Conservation (phyloP, 2,329 filamentous ascomycete species). For the Celoporthe dispersa region DNA sequence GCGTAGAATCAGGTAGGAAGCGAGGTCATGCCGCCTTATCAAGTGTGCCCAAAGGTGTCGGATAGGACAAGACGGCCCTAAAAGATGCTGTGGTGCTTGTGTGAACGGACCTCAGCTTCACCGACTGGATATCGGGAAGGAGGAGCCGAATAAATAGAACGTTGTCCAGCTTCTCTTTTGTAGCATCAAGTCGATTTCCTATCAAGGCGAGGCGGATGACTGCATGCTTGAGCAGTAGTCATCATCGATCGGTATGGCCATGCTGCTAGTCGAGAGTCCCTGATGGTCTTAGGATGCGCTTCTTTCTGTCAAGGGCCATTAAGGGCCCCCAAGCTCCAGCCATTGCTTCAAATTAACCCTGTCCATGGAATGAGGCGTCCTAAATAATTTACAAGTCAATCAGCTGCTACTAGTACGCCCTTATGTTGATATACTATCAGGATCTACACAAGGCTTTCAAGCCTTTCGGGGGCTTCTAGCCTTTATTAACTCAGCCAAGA, state of each 20-base stretch:
- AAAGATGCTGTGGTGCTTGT: background rate
- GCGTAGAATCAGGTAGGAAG: background rate
- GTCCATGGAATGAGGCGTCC: conserved; percentile 10
- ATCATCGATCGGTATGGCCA: background rate
- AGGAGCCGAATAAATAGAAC: background rate
- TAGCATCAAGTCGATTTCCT: background rate
- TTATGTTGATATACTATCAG: background rate
- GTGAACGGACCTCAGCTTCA: conserved; percentile 10
- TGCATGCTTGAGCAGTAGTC: conserved; percentile 1
- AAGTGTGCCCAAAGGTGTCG: background rate
- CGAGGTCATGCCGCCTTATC: background rate
- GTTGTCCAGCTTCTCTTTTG: background rate
- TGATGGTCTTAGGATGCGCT: background rate
- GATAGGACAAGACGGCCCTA: background rate
- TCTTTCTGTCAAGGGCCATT: background rate
- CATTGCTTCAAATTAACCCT: background rate
- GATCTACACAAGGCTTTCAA: background rate
- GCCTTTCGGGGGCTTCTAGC: background rate
- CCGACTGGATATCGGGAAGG: conserved; percentile 14
- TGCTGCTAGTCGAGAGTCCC: conserved; percentile 10
- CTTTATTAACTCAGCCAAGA: background rate
- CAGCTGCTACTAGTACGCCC: background rate
- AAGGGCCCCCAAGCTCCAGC: background rate
- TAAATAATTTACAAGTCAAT: conserved; percentile 6
- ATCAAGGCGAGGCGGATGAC: background rate